Conservation (phyloP, 352 stramenopile genomes). For the Phytophthora boehmeriae region DNA sequence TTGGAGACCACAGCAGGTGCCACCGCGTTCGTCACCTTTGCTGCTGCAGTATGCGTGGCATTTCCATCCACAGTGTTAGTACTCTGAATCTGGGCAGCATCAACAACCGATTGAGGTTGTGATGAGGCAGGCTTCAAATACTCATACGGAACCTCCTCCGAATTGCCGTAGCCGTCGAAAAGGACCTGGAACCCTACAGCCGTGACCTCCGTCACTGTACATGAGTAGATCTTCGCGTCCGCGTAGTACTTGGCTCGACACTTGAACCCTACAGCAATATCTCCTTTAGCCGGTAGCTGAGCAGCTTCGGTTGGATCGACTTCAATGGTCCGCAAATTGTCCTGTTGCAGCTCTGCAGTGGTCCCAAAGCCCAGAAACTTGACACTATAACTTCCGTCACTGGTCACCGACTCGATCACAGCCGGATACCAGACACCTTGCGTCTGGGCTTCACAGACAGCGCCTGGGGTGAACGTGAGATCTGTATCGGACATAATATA, state of each 20-base stretch:
- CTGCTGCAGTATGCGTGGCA: conserved; percentile 17
- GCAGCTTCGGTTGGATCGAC: conserved; percentile 26
- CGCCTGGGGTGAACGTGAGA: conserved; percentile 49
- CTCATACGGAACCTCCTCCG: conserved; percentile 90
- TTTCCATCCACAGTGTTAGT: conserved; percentile 26
- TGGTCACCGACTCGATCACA: conserved; percentile 59
- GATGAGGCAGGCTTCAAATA: conserved; percentile 60
- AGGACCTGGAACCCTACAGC: conserved; percentile 79
- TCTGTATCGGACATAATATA: conserved; percentile 24
- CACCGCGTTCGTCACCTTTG: conserved; percentile 29
- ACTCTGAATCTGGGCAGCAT: conserved; percentile 18
- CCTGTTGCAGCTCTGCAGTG: conserved; percentile 49
- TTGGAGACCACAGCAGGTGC: conserved; percentile 65
- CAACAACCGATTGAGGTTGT: conserved; percentile 11
- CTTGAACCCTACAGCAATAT: conserved; percentile 61
- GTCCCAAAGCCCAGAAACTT: conserved; percentile 79
- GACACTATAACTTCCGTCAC: conserved; percentile 65
- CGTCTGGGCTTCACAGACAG: conserved; percentile 62
- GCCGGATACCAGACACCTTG: conserved; percentile 79
- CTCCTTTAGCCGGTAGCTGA: conserved; percentile 39
- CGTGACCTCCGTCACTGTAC: conserved; percentile 68
- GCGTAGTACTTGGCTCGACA: conserved; percentile 85
- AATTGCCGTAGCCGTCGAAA: conserved; percentile 91
- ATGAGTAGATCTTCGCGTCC: conserved; percentile 78
- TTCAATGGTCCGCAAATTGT: conserved; percentile 53